Evolutionary conservation across 495 filamentous ascomycete genomes (phyloP).

Genomic region (Aspergillus steynii): DNA sequence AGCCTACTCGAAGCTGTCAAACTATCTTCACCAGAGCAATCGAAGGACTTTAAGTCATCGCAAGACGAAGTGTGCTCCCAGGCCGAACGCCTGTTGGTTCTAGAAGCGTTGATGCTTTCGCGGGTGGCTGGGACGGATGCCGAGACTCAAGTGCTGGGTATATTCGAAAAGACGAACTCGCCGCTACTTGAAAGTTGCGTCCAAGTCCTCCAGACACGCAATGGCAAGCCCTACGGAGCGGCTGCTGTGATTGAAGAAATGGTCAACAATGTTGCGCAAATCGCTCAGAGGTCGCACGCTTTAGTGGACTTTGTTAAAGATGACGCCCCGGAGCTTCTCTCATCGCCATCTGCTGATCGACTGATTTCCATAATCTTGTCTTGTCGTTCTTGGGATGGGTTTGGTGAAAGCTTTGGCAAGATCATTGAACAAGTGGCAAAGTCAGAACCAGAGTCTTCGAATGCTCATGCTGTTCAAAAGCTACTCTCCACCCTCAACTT

Average conservation of each 20-base stretch:
- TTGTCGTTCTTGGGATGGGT: conserved; percentile 44
- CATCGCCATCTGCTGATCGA: conserved; percentile 54
- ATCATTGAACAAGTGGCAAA: conserved; percentile 40
- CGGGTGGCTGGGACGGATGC: conserved; percentile 27
- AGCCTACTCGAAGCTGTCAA: conserved; percentile 61
- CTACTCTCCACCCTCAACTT: conserved; percentile 43
- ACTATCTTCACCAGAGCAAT: conserved; percentile 73
- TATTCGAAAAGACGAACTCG: conserved; percentile 30
- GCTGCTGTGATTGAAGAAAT: conserved; percentile 61
- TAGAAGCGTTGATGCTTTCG: conserved; percentile 52
- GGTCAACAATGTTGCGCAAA: conserved; percentile 41
- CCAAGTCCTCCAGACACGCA: conserved; percentile 53
- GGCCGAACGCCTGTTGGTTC: conserved; percentile 60
- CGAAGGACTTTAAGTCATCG: conserved; percentile 69
- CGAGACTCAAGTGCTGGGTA: conserved; percentile 20
- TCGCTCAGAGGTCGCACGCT: conserved; percentile 33
- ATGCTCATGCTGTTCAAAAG: conserved; percentile 40
- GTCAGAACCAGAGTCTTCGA: conserved; percentile 39
- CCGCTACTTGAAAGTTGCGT: conserved; percentile 52
- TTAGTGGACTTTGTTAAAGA: conserved; percentile 46
- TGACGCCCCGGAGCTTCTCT: conserved; percentile 51
- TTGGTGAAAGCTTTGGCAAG: conserved; percentile 39
- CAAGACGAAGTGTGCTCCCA: conserved; percentile 64
- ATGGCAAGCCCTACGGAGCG: conserved; percentile 82
- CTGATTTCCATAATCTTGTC: conserved; percentile 42